Evolutionary conservation across 2,329 filamentous ascomycete species (phyloP), one percentile per base, ranked within the genome.

Genomic region (Aureobasidium sp.): DNA sequence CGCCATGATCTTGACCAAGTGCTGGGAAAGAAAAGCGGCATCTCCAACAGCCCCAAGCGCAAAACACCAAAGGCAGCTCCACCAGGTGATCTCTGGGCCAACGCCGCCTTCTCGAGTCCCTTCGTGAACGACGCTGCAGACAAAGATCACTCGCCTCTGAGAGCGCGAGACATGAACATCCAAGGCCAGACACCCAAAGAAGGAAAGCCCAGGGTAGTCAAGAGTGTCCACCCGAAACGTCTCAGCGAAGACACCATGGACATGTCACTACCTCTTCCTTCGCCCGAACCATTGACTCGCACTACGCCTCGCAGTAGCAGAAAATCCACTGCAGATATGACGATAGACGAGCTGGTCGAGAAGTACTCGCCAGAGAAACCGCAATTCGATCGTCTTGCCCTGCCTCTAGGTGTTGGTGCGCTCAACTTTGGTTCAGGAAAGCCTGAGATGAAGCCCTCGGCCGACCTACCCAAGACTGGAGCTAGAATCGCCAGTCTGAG

Each of bases 341-440:
- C 53, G 34, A 63, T 62, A 21, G 52, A 57, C 8, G 44, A 62
- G n/a, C 53, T 61, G 21, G 49, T 61, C 8, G 61, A 58, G 8
- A 62, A 45, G 44, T 62, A 58, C 37, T 62, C 53, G 29, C 61
- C 59, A 37, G 49, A 48, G n/a, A 61, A 61, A 30, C 54, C 48
- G 7, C 45, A 52, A 5, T 59, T 59, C n/a, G 61, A 63, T 54
- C 61, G 61, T 32, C 37, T 59, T 30, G 61, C 61, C 32, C 39
- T 63, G 29, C 61, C 61, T 27, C 6, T 59, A 11, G 47, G 61
- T 15, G 27, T 52, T 8, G 60, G 44, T 34, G 21, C 50, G 30
- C 32, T 58, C 32, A 58, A 58, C 11, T 58, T 48, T 47, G 54
- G 54, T 16, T 21, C 30, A 7, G 30, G 54, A 15, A 58, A 48